These are phyloP conservation scores for Kodamaea arcana DNA, from an alignment of 1,139 yeast species.

Conservation along the genomic window DNA sequence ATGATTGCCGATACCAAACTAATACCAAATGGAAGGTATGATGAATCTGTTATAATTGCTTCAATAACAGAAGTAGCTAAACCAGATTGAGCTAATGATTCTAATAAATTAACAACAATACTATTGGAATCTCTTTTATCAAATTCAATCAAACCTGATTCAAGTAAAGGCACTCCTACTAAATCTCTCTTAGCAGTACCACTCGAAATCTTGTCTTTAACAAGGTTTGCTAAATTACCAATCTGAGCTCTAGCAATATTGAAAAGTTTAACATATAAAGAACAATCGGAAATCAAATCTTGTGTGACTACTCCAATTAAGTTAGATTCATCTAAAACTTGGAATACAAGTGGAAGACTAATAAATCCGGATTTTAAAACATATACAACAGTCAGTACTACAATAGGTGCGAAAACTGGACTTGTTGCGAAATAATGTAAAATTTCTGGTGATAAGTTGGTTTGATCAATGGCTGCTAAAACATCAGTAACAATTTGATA, in stretches of 20 bases:
- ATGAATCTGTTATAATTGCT: constrained; percentile 36
- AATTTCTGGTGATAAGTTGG: constrained; percentile 37
- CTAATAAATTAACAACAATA: constrained; percentile 35
- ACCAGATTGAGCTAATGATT: constrained; percentile 40
- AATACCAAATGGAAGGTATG: constrained; percentile 36
- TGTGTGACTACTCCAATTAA: constrained; percentile 34
- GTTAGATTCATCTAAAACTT: constrained; percentile 38
- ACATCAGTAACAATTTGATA: constrained; percentile 40
- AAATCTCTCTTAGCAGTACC: constrained; percentile 21
- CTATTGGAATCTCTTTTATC: constrained; percentile 15
- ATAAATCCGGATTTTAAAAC: constrained; percentile 32
- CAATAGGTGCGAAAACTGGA: constrained; percentile 33
- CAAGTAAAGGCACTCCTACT: constrained; percentile 7
- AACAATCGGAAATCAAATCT: constrained; percentile 40
- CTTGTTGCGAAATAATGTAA: constrained; percentile 34
- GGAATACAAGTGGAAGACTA: constrained; percentile 31
- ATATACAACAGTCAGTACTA: constrained; percentile 27
- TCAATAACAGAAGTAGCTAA: constrained; percentile 41
- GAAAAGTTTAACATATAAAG: constrained; percentile 35
- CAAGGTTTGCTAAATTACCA: constrained; percentile 25
- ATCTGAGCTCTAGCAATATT: constrained; percentile 30
- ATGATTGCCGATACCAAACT: constrained; percentile 32
- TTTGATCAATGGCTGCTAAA: constrained; percentile 35
- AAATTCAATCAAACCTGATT: background rate
- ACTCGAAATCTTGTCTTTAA: constrained; percentile 21